A percentile compares a stretch with the other conserved stretches of the same genome.
These are phyloP conservation scores for Metschnikowia similis DNA, from an alignment of 805 yeast species.

Conservation along the genomic window DNA sequence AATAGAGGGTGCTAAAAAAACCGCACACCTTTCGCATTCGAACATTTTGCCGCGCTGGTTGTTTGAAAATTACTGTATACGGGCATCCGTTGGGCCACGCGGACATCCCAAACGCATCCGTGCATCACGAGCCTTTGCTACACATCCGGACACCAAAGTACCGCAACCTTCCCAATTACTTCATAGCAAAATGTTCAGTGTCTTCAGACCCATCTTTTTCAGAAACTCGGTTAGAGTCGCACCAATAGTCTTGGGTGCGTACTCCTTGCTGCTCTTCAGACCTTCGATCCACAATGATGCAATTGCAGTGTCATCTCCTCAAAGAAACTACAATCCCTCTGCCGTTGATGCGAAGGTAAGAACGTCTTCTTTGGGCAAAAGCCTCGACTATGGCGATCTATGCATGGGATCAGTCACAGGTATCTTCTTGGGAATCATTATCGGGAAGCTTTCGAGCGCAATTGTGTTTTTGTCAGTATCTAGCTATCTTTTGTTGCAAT, in stretches of 20 bases:
- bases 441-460: slow-evolving; percentile 57
- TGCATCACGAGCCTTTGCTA: not conserved
- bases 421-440: slow-evolving; percentile 50
- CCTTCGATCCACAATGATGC: slow-evolving; percentile 12
- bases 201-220: slow-evolving; percentile 12
- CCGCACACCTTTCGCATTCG: not conserved
- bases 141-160: not conserved
- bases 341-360: slow-evolving; percentile 9
- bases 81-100: not conserved
- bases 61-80: too few species aligned
- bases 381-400: slow-evolving; percentile 56
- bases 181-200: slow-evolving; percentile 10
- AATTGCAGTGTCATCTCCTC: slow-evolving; percentile 12
- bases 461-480: slow-evolving; percentile 50
- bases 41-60: too few species aligned
- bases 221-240: slow-evolving; percentile 10
- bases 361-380: slow-evolving; percentile 34
- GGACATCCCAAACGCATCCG: not conserved
- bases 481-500: slow-evolving; percentile 41
- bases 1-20: not conserved
- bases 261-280: slow-evolving; percentile 10
- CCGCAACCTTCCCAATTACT: not conserved
- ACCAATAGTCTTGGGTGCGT: slow-evolving; percentile 15
- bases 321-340: slow-evolving; percentile 9
- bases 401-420: slow-evolving; percentile 64